A percentile compares a stretch with the other conserved stretches of the same genome.
phyloP scores from a whole-genome alignment of 2,329 filamentous ascomycete genomes.

The Cephalotrichum gorgonifer region DNA sequence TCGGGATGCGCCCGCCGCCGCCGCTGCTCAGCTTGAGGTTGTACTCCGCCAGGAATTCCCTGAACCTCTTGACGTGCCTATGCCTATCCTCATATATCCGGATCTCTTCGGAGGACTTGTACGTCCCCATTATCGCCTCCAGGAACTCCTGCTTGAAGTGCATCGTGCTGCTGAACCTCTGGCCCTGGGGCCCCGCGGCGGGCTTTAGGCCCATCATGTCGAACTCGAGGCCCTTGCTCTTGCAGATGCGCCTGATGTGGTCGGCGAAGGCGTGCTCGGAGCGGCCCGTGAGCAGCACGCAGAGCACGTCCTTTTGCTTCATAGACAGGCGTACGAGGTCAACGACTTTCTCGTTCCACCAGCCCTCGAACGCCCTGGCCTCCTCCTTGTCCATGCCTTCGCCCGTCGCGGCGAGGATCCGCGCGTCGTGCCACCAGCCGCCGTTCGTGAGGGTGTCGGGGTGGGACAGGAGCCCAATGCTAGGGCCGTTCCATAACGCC shows the following conservation, averaged over 20 bases:
- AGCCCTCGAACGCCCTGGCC: slow-evolving; percentile 73
- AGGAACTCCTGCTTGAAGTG: slow-evolving; percentile 85
- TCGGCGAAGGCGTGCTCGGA: slow-evolving; percentile 67
- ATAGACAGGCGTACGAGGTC: slow-evolving; percentile 73
- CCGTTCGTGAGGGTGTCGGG: slow-evolving; percentile 71
- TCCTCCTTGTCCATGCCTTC: slow-evolving; percentile 76
- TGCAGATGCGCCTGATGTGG: slow-evolving; percentile 70
- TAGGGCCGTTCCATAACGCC: slow-evolving; percentile 72
- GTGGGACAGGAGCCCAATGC: slow-evolving; percentile 65
- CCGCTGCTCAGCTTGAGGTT: slow-evolving; percentile 38
- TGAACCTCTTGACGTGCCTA: slow-evolving; percentile 68
- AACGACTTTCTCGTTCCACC: slow-evolving; percentile 91
- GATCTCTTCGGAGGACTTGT: slow-evolving; percentile 72
- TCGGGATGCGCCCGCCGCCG: slow-evolving; percentile 35
- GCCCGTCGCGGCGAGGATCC: slow-evolving; percentile 78
- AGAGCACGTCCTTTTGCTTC: slow-evolving; percentile 74
- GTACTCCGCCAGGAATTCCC: slow-evolving; percentile 71
- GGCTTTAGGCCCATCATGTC: slow-evolving; percentile 87
- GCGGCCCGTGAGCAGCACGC: slow-evolving; percentile 79
- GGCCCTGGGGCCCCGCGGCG: slow-evolving; percentile 65
- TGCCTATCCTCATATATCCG: slow-evolving; percentile 60
- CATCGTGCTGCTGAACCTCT: slow-evolving; percentile 76
- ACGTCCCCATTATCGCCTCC: slow-evolving; percentile 73
- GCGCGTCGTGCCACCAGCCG: slow-evolving; percentile 94
- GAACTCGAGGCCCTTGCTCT: slow-evolving; percentile 70